Conservation (phyloP, 306 rosid species). For the Quillaja saponaria region DNA sequence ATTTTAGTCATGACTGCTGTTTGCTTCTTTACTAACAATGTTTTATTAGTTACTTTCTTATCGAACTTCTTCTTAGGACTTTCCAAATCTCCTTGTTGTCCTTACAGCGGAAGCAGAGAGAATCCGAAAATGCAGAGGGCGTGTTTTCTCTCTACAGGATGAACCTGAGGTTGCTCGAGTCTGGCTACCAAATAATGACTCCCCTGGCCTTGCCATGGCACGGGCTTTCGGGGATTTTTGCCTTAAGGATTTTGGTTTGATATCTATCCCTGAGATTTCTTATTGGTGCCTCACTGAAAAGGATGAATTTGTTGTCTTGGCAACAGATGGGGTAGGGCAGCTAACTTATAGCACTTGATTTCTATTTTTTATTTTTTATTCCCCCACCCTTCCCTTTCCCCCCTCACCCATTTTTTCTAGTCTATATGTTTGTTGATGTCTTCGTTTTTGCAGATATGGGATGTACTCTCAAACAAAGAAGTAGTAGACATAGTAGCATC, state of each 20-base stretch:
- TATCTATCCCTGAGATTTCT: constrained; percentile 91
- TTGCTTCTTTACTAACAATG: background rate
- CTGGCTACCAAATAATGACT: constrained; percentile 90
- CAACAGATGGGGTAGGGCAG: constrained; percentile 89
- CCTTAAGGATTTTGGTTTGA: constrained; percentile 93
- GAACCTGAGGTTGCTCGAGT: constrained; percentile 97
- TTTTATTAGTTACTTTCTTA: background rate
- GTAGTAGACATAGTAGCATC: constrained; percentile 85
- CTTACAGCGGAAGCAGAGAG: constrained; percentile 89
- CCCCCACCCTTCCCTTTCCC: background rate
- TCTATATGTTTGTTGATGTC: constrained; percentile 17
- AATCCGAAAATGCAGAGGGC: constrained; percentile 84
- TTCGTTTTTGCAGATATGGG: constrained; percentile 71
- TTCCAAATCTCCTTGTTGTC: constrained; percentile 11
- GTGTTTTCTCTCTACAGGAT: constrained; percentile 93
- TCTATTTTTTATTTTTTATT: background rate
- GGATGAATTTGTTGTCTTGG: constrained; percentile 86
- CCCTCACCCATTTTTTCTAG: background rate
- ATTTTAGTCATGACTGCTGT: constrained; percentile 3
- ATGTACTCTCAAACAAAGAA: constrained; percentile 92
- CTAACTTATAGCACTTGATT: background rate
- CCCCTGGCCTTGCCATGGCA: constrained; percentile 99
- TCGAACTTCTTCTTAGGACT: constrained; percentile 3
- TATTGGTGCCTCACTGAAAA: constrained; percentile 62
- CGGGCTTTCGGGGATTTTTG: constrained; percentile 99